These are phyloP conservation scores for Sclerotinia trifoliorum DNA, from an alignment of 2,329 filamentous ascomycete species.

Conservation along the genomic window DNA sequence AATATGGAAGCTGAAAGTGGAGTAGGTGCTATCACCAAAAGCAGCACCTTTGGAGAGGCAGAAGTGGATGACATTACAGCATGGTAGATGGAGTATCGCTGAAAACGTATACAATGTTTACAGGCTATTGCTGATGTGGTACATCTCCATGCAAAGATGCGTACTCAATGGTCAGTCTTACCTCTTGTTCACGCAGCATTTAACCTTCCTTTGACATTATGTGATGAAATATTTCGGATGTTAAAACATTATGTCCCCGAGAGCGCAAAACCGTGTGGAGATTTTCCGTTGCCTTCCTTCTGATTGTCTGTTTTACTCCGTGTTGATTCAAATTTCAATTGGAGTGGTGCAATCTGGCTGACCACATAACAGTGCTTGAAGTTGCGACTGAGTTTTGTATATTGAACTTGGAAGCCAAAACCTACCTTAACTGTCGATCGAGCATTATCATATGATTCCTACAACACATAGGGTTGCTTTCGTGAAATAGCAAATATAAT, in stretches of 20 bases:
- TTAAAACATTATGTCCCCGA: conserved; percentile 85
- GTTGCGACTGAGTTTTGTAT: background rate
- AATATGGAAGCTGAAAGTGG: conserved; percentile 46
- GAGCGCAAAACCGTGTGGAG: conserved; percentile 95
- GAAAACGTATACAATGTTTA: background rate
- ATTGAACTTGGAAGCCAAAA: background rate
- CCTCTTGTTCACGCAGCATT: background rate
- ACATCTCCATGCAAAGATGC: no score
- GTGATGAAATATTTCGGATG: conserved; percentile 78
- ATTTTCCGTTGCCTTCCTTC: conserved; percentile 99
- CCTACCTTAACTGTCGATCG: background rate
- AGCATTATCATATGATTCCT: background rate
- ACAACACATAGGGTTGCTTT: background rate
- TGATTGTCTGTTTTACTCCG: conserved; percentile 54
- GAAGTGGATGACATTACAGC: conserved; percentile 96
- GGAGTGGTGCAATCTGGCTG: background rate
- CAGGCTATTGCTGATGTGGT: background rate
- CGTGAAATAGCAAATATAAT: no score
- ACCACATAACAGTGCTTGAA: background rate
- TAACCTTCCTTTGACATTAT: background rate
- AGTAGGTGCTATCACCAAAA: conserved; percentile 70
- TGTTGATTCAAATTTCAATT: background rate
- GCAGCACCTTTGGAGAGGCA: conserved; percentile 89
- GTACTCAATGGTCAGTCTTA: background rate
- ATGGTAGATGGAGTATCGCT: conserved; percentile 57